A percentile compares a stretch with the other conserved stretches of the same genome.
These are phyloP conservation scores for Ogataea pignaliae DNA, from an alignment of 805 yeast species.

Conservation along the genomic window DNA sequence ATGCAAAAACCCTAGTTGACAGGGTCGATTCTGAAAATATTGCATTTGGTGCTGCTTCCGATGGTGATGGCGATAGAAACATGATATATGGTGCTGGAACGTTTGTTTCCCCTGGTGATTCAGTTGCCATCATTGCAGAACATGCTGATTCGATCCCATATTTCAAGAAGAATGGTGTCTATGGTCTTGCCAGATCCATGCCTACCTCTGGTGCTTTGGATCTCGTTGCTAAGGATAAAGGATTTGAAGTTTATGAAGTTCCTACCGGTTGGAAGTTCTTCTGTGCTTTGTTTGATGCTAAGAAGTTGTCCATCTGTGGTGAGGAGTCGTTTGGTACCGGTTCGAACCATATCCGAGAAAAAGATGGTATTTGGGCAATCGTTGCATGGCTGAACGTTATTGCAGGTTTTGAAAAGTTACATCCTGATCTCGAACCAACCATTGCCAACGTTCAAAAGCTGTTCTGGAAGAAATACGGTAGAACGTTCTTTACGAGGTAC, in stretches of 20 bases:
- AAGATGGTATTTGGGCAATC: constrained; percentile 97
- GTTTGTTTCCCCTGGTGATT: constrained; percentile 97
- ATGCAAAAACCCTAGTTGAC: constrained; percentile 82
- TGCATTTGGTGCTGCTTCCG: constrained; percentile 98
- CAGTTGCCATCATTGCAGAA: constrained; percentile 96
- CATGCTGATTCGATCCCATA: constrained; percentile 89
- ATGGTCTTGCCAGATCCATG: constrained; percentile 95
- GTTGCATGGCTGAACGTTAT: constrained; percentile 95
- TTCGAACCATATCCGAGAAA: constrained; percentile 93
- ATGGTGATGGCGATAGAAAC: constrained; percentile 98
- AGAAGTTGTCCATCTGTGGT: constrained; percentile 93
- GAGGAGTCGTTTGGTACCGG: constrained; percentile 99
- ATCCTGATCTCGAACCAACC: constrained; percentile 48
- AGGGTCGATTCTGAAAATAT: constrained; percentile 78
- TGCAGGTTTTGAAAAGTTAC: constrained; percentile 66
- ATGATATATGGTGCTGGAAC: constrained; percentile 96
- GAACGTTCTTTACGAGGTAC: constrained; percentile 95
- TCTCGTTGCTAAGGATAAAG: constrained; percentile 76
- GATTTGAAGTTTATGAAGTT: constrained; percentile 80
- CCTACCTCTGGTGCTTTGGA: constrained; percentile 96
- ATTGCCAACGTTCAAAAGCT: constrained; percentile 75
- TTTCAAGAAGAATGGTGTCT: constrained; percentile 76
- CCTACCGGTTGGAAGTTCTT: constrained; percentile 99
- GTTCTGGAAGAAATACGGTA: constrained; percentile 90
- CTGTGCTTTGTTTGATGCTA: constrained; percentile 91